Evolutionary conservation across 305 asterid species (phyloP).

Genomic region (Fraxinus angustifolia): DNA sequence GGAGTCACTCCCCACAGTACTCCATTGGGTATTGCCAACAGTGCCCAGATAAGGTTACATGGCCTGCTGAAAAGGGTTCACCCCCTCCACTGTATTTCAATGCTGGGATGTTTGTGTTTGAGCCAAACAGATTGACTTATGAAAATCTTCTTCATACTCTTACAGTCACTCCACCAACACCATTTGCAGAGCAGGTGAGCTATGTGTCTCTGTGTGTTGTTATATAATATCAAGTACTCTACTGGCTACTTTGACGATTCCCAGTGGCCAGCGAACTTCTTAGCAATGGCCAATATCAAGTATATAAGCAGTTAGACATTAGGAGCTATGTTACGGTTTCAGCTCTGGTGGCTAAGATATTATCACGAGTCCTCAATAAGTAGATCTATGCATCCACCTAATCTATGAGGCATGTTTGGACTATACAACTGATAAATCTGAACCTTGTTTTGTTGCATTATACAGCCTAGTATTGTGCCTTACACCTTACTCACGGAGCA

Average conservation of each 20-base stretch:
- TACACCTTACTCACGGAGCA: neutral
- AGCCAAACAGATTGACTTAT: constrained; percentile 27
- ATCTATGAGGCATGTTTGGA: too few relatives aligned
- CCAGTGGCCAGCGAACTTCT: neutral
- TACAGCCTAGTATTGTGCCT: neutral
- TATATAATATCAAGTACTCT: too few relatives aligned
- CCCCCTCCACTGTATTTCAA: constrained; percentile 32
- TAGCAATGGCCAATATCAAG: neutral
- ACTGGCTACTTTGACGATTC: neutral
- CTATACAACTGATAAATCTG: neutral
- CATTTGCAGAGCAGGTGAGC: constrained; percentile 34
- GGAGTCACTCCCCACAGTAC: constrained; percentile 31
- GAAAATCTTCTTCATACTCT: constrained; percentile 26
- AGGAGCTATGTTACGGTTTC: neutral
- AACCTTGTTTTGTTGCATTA: neutral
- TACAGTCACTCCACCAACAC: constrained; percentile 25
- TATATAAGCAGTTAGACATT: neutral
- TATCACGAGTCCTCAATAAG: neutral
- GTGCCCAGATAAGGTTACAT: constrained; percentile 26
- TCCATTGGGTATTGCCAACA: constrained; percentile 34
- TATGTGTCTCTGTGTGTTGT: neutral
- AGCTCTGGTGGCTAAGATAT: neutral
- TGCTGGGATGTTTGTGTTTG: constrained; percentile 31
- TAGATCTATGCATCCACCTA: neutral
- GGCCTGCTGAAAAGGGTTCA: constrained; percentile 32